A percentile compares a stretch with the other conserved stretches of the same genome.
Evolutionary conservation across 129 eudicot genomes (phyloP).

Genomic region (Tagetes patula): DNA sequence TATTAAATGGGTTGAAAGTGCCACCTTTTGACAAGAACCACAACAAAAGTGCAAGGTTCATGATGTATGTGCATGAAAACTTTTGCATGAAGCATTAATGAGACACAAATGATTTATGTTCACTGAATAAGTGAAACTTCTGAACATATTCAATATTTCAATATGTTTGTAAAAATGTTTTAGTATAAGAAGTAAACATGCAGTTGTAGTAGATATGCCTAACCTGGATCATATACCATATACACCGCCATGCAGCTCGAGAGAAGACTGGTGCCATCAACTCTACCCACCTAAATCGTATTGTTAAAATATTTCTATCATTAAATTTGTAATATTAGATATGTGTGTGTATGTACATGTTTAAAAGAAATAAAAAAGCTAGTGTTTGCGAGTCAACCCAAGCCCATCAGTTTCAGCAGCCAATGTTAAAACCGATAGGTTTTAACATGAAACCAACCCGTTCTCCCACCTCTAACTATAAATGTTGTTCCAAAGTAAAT

Average conservation of each 20-base stretch:
- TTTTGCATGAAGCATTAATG: not conserved
- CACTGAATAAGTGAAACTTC: not conserved
- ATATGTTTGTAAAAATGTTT: not conserved
- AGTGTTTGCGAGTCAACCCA: not conserved
- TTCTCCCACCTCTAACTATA: not conserved
- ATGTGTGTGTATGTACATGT: not conserved
- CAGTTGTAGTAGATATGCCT: constrained; percentile 4
- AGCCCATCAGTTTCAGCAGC: not conserved
- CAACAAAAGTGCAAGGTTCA: not conserved
- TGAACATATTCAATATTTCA: not conserved
- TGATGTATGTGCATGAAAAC: not conserved
- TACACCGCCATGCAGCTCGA: constrained; percentile 83
- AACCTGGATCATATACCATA: constrained; percentile 97
- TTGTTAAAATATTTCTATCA: not conserved
- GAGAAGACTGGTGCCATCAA: constrained; percentile 99
- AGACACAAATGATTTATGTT: not conserved
- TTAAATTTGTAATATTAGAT: not conserved
- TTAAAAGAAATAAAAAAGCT: not conserved
- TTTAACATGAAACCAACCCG: not conserved
- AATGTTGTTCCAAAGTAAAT: not conserved
- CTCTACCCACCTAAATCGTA: constrained; percentile 70
- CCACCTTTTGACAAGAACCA: constrained; percentile 8
- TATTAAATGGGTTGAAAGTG: not conserved
- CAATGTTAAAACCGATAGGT: not conserved
- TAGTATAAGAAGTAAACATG: not conserved